Evolutionary conservation across 768 basidiomycete species (phyloP), one percentile per base, ranked within the genome.

Genomic region (Suillus spraguei): DNA sequence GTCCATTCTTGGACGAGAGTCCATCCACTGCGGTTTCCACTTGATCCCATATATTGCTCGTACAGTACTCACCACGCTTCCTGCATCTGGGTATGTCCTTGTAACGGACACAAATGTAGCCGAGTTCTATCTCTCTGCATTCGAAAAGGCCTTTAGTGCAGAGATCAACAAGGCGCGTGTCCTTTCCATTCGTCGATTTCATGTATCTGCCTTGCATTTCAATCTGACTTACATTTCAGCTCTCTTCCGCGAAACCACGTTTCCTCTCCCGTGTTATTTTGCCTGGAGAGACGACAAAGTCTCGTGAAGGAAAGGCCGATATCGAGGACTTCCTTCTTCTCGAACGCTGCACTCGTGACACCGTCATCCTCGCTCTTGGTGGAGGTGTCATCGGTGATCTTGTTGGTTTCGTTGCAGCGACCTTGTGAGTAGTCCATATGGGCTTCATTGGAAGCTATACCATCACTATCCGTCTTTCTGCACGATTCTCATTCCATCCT

Each of bases 341-440:
- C 20, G 87, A 96, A 70, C 87, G 86, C 74, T 97, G 95, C 72
- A 97, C 96, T 3, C 81, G 97, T 63, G 96, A 97, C 75, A 95
- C 92, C 3, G 94, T 99, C 65, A 81, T 99, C 62, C 78, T 99
- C 60, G 97, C 96, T 0, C 83, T 99, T 28, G 97, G 97, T 38
- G 97, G 97, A 39, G 97, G 97, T 35, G 97, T 99, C 61, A 93
- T 99, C 64, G 97, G 97, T 14, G 97, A 99, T 78, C 82, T 99
- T 24, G 89, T 95, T 63, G 97, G 97, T 38, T 99, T 97, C 70
- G 95, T 97, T 63, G 93, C 97, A 32, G 93, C 97, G 2, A 99
- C 97, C 14, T 97, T 97, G 95, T 97, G 70, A 77, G 94, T 56
- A 22, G 52, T 2, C 42, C 4, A 16, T 39, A 13, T 33, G 11